phyloP scores from a whole-genome alignment of 2,329 filamentous ascomycete genomes.

The Thermothelomyces thermophilus region DNA sequence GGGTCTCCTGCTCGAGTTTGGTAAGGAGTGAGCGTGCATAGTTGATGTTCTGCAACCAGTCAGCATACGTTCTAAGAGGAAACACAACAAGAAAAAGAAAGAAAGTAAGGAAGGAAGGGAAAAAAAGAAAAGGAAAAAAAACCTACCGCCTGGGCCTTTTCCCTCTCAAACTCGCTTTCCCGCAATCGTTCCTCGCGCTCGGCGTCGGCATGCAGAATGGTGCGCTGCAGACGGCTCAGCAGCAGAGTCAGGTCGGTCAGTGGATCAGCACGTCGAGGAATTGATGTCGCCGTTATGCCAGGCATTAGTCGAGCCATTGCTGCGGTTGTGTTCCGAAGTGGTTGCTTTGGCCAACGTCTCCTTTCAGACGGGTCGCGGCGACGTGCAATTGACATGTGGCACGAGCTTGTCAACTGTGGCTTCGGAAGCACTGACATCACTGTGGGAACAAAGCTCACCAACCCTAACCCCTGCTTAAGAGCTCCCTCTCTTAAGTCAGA shows the following conservation, averaged over 20 bases:
- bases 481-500: too few relatives aligned
- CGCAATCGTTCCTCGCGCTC: constrained; percentile 52
- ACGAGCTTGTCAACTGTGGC: constrained; percentile 4
- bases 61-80: constrained; percentile 1
- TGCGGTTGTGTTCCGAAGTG: not conserved
- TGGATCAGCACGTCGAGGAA: constrained; percentile 28
- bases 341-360: constrained; percentile 3
- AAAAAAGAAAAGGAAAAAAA: too few relatives aligned
- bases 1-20: constrained; percentile 62
- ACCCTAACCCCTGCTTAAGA: constrained; percentile 21
- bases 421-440: constrained; percentile 15
- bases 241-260: constrained; percentile 55
- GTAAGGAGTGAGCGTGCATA: constrained; percentile 63
- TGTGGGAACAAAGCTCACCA: not conserved
- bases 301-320: constrained; percentile 24
- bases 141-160: constrained; percentile 48
- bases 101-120: too few relatives aligned
- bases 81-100: too few relatives aligned
- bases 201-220: constrained; percentile 54
- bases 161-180: constrained; percentile 59
- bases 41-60: constrained; percentile 55
- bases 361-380: not conserved
- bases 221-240: constrained; percentile 58
- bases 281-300: constrained; percentile 12
- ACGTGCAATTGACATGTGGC: constrained; percentile 14